Evolutionary conservation across 2,329 filamentous ascomycete genomes (phyloP).

Genomic region (Ceratocystiopsis sp.): DNA sequence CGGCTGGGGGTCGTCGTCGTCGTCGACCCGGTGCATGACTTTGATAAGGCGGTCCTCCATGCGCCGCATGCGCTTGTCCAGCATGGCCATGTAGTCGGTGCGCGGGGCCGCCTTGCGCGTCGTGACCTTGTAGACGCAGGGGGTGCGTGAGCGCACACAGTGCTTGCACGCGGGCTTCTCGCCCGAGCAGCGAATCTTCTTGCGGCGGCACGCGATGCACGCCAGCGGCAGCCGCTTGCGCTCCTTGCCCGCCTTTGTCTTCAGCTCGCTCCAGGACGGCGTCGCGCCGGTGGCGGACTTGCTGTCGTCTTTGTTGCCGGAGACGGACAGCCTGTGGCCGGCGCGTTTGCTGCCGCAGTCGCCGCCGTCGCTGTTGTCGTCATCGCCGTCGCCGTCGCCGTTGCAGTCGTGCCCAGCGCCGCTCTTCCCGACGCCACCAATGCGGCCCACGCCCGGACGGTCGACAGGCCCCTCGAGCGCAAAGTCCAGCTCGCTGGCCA

Average conservation of each 20-base stretch:
- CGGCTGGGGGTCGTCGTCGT: slow-evolving; percentile 36
- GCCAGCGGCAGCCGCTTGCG: slow-evolving; percentile 82
- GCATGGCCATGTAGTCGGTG: slow-evolving; percentile 98
- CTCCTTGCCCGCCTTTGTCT: slow-evolving; percentile 89
- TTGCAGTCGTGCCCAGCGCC: not conserved
- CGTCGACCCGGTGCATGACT: slow-evolving; percentile 74
- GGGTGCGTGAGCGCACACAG: slow-evolving; percentile 78
- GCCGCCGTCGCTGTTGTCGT: not conserved
- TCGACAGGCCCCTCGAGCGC: slow-evolving; percentile 28
- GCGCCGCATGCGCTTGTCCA: slow-evolving; percentile 84
- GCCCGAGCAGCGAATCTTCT: slow-evolving; percentile 95
- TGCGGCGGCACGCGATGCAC: slow-evolving; percentile 87
- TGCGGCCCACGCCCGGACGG: slow-evolving; percentile 28
- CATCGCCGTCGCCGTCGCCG: not conserved
- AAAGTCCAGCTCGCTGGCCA: slow-evolving; percentile 42
- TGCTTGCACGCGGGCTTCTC: slow-evolving; percentile 97
- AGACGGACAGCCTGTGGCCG: not conserved
- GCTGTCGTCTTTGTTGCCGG: slow-evolving; percentile 29
- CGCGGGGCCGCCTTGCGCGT: slow-evolving; percentile 84
- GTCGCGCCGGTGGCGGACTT: slow-evolving; percentile 32
- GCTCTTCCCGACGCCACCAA: slow-evolving; percentile 20
- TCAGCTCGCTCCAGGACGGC: slow-evolving; percentile 65
- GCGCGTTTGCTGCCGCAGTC: not conserved
- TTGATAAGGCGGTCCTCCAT: slow-evolving; percentile 99
- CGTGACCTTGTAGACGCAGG: slow-evolving; percentile 95